These are phyloP conservation scores for Selaginella moellendorffii DNA, from an alignment of 75 land plant species.

Conservation along the genomic window DNA sequence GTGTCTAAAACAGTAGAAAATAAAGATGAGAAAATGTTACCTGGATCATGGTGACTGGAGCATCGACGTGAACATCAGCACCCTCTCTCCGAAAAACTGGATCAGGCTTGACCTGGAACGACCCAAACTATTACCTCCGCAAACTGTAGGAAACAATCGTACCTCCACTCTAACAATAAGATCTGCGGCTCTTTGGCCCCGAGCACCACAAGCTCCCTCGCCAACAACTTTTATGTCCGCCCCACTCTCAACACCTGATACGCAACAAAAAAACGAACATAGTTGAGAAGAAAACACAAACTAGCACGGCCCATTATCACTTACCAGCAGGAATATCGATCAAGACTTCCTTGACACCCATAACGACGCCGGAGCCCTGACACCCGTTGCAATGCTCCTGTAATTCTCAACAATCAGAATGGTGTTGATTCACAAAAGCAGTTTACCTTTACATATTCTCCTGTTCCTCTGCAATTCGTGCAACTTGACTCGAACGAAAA, in stretches of 20 bases:
- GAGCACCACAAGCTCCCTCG: constrained; percentile 82
- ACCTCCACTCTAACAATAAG: constrained; percentile 62
- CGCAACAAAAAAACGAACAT: too few species aligned
- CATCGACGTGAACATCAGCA: constrained; percentile 77
- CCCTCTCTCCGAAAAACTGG: constrained; percentile 87
- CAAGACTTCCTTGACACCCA: constrained; percentile 45
- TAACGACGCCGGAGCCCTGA: constrained; percentile 39
- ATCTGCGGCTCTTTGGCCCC: constrained; percentile 74
- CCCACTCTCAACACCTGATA: constrained; percentile 58
- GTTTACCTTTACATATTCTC: constrained; percentile 47
- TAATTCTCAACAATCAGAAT: too few species aligned
- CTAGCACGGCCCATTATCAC: too few species aligned
- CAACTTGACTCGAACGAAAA: constrained; percentile 57
- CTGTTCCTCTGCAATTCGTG: constrained; percentile 57
- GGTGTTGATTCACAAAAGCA: too few species aligned
- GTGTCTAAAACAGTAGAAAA: background rate
- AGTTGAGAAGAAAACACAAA: too few species aligned
- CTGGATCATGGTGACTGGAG: constrained; percentile 53
- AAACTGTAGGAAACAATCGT: too few species aligned
- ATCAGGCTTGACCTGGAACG: constrained; percentile 55
- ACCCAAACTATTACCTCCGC: too few species aligned
- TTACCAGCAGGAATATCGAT: constrained; percentile 69
- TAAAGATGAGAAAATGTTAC: constrained; percentile 21
- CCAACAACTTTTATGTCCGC: constrained; percentile 44
- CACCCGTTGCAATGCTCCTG: constrained; percentile 64